Conservation (phyloP, 768 basidiomycete genomes). For the Naganishia vishniacii region DNA sequence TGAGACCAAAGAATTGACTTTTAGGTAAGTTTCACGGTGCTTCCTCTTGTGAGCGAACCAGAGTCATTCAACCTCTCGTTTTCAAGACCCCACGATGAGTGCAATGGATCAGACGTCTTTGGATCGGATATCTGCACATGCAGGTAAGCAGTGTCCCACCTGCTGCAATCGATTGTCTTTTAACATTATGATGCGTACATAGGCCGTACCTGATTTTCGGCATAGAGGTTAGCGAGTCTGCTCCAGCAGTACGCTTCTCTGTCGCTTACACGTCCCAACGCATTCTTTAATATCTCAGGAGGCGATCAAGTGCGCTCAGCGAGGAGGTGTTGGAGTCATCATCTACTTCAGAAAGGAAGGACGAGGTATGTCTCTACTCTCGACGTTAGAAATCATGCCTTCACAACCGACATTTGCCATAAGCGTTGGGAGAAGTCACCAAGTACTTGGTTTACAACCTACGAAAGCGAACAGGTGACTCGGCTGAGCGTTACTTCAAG, state of each 20-base stretch:
- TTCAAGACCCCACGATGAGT: constrained; percentile 77
- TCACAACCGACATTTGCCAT: background rate
- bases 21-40: constrained; percentile 22
- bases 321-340: constrained; percentile 84
- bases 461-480: constrained; percentile 88
- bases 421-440: constrained; percentile 8
- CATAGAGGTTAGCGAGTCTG: constrained; percentile 52
- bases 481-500: constrained; percentile 88
- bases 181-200: constrained; percentile 73
- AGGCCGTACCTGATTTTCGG: constrained; percentile 88
- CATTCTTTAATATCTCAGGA: constrained; percentile 54
- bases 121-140: constrained; percentile 57
- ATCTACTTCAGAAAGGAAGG: constrained; percentile 83
- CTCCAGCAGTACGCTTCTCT: no score
- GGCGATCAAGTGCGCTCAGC: constrained; percentile 73
- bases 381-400: background rate
- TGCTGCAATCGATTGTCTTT: background rate
- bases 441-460: constrained; percentile 94
- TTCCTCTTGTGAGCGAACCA: background rate
- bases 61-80: no score
- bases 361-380: constrained; percentile 46
- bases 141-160: background rate
- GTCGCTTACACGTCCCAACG: background rate
- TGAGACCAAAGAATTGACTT: constrained; percentile 43
- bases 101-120: constrained; percentile 94